These are phyloP conservation scores for Juglanconis oblonga DNA, from an alignment of 2,329 filamentous ascomycete species.

Conservation along the genomic window DNA sequence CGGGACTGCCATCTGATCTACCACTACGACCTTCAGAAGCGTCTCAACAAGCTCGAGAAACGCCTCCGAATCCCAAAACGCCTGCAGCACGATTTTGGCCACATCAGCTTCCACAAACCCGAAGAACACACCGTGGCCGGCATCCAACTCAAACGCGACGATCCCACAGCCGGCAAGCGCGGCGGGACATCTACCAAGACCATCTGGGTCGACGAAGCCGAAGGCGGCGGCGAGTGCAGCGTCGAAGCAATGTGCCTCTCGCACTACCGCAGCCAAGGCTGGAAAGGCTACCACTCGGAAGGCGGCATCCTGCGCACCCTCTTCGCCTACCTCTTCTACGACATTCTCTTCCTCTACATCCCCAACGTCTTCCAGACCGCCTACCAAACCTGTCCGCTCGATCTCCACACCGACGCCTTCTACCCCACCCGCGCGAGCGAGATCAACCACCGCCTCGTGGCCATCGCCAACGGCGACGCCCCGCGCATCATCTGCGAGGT, in stretches of 20 bases:
- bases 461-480: constrained; percentile 81
- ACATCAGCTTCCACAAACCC: constrained; percentile 75
- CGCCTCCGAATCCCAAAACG: constrained; percentile 78
- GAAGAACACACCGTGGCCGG: constrained; percentile 74
- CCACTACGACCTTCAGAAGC: constrained; percentile 92
- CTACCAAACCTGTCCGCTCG: constrained; percentile 90
- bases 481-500: constrained; percentile 64
- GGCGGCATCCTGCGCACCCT: constrained; percentile 89
- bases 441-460: constrained; percentile 81
- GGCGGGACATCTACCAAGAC: constrained; percentile 64
- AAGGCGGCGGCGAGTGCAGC: constrained; percentile 69
- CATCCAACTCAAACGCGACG: constrained; percentile 67
- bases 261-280: constrained; percentile 77
- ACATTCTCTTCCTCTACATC: constrained; percentile 87
- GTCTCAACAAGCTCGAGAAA: constrained; percentile 87
- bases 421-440: constrained; percentile 82
- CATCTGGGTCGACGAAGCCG: constrained; percentile 78
- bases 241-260: constrained; percentile 95
- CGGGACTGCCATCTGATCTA: constrained; percentile 86
- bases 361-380: constrained; percentile 97
- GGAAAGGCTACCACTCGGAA: constrained; percentile 94
- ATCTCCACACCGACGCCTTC: constrained; percentile 90
- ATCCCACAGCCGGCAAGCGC: constrained; percentile 35
- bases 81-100: constrained; percentile 87
- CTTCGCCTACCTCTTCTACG: constrained; percentile 87